Evolutionary conservation across 2,329 filamentous ascomycete genomes (phyloP).

Genomic region (Graphilbum fragrans): DNA sequence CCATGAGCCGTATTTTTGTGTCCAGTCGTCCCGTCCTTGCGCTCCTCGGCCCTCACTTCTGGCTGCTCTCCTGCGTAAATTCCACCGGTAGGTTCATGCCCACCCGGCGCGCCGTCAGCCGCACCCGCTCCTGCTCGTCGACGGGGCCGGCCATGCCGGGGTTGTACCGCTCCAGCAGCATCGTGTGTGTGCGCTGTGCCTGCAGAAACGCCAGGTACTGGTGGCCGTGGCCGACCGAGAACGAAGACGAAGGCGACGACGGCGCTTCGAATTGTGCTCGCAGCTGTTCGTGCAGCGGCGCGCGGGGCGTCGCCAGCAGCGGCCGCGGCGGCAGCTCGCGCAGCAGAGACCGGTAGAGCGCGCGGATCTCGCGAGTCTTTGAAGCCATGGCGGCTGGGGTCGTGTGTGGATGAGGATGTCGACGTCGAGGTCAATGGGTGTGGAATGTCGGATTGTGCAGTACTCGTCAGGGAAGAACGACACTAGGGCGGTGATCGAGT

Average conservation of each 20-base stretch:
- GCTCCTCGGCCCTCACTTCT: slow-evolving; percentile 3
- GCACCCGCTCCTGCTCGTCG: slow-evolving; percentile 72
- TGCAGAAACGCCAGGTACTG: slow-evolving; percentile 71
- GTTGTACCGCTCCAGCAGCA: slow-evolving; percentile 82
- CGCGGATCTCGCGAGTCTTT: slow-evolving; percentile 40
- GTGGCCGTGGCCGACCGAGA: slow-evolving; percentile 39
- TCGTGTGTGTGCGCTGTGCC: slow-evolving; percentile 75
- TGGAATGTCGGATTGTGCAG: neutral
- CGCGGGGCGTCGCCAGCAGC: slow-evolving; percentile 41
- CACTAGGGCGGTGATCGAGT: too few relatives aligned
- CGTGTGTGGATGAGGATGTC: neutral
- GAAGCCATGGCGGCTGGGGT: slow-evolving; percentile 9
- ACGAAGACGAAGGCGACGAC: slow-evolving; percentile 8
- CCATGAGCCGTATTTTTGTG: too few relatives aligned
- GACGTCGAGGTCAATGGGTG: neutral
- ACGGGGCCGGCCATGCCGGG: slow-evolving; percentile 64
- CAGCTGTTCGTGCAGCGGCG: slow-evolving; percentile 58
- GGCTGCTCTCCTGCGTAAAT: slow-evolving; percentile 18
- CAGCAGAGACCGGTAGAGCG: slow-evolving; percentile 78
- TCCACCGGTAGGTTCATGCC: slow-evolving; percentile 79
- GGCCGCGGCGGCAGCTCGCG: slow-evolving; percentile 74
- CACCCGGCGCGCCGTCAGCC: slow-evolving; percentile 73
- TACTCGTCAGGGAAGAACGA: too few relatives aligned
- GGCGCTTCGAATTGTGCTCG: slow-evolving; percentile 45
- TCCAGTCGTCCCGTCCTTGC: too few relatives aligned